phyloP scores from a whole-genome alignment of 1,284 basidiomycete species.

The Clitocybe nebularis region DNA sequence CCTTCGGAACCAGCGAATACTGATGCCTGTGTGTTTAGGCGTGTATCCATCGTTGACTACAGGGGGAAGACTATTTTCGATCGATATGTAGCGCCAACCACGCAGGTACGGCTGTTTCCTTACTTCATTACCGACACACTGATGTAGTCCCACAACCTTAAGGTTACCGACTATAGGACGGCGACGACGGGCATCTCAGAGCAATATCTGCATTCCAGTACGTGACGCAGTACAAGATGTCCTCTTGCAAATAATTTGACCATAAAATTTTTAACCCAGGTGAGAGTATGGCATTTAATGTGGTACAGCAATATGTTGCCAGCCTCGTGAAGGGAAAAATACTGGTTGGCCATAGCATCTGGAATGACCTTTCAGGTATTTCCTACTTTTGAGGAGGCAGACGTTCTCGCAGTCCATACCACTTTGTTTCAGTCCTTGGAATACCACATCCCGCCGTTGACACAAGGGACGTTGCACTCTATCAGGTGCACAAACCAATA shows the following conservation, averaged over 20 bases:
- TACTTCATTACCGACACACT: neutral
- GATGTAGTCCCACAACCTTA: neutral
- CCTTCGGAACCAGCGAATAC: too few species aligned
- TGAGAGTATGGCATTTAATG: slow-evolving; percentile 48
- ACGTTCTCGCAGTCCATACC: neutral
- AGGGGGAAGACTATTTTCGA: slow-evolving; percentile 55
- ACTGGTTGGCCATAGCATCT: slow-evolving; percentile 69
- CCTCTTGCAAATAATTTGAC: slow-evolving; percentile 5
- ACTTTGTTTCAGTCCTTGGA: slow-evolving; percentile 56
- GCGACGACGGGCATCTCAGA: slow-evolving; percentile 64
- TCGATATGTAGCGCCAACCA: slow-evolving; percentile 63
- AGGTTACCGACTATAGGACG: slow-evolving; percentile 72
- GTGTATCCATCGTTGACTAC: slow-evolving; percentile 62
- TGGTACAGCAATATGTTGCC: slow-evolving; percentile 62
- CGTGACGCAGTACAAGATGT: slow-evolving; percentile 17
- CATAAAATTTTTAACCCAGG: slow-evolving; percentile 27
- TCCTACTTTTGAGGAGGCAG: neutral
- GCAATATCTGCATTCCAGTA: slow-evolving; percentile 50
- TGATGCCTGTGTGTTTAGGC: slow-evolving; percentile 34
- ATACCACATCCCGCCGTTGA: slow-evolving; percentile 74
- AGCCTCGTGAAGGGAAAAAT: slow-evolving; percentile 62
- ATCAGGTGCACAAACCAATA: slow-evolving; percentile 42
- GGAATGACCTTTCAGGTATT: slow-evolving; percentile 76
- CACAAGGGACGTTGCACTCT: slow-evolving; percentile 78
- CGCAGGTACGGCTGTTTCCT: slow-evolving; percentile 30